These are phyloP conservation scores for Ganoderma leucocontextum DNA, from an alignment of 1,284 basidiomycete species.

Conservation along the genomic window DNA sequence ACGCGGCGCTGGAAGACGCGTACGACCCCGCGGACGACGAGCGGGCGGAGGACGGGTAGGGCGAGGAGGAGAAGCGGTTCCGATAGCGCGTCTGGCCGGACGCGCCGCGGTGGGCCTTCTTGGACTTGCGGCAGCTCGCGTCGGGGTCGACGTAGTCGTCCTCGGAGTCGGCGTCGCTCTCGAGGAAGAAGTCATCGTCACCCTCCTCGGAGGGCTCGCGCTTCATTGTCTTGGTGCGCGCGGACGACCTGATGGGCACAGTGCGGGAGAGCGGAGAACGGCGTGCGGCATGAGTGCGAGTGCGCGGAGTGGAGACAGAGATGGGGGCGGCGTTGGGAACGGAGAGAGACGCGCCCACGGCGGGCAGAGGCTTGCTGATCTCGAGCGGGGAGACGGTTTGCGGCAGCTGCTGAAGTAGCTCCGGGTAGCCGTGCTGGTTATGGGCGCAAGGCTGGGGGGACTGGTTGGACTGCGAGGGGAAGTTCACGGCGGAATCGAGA, in stretches of 20 bases:
- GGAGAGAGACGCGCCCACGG: neutral
- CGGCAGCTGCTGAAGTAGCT: neutral
- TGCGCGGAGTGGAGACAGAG: neutral
- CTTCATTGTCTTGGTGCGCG: conserved; percentile 3
- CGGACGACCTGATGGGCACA: neutral
- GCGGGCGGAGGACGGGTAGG: conserved; percentile 26
- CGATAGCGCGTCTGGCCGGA: neutral
- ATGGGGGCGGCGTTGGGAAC: neutral
- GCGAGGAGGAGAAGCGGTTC: conserved; percentile 24
- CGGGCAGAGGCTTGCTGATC: conserved; percentile 5
- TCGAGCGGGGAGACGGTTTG: conserved; percentile 16
- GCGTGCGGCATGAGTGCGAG: conserved; percentile 6
- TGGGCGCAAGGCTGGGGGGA: neutral
- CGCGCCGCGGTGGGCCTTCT: conserved; percentile 2
- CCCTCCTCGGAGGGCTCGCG: conserved; percentile 7
- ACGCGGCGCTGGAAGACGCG: conserved; percentile 14
- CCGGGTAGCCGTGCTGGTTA: neutral
- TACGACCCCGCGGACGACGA: conserved; percentile 21
- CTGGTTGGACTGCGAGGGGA: neutral
- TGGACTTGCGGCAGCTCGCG: neutral
- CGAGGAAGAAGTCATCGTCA: conserved; percentile 12
- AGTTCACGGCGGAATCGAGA: neutral
- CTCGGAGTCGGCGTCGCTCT: conserved; percentile 30
- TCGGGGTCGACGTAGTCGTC: conserved; percentile 26
- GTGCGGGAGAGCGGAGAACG: conserved; percentile 4